phyloP scores from a whole-genome alignment of 2,329 filamentous ascomycete genomes.

The Amesomyces nigricolor region DNA sequence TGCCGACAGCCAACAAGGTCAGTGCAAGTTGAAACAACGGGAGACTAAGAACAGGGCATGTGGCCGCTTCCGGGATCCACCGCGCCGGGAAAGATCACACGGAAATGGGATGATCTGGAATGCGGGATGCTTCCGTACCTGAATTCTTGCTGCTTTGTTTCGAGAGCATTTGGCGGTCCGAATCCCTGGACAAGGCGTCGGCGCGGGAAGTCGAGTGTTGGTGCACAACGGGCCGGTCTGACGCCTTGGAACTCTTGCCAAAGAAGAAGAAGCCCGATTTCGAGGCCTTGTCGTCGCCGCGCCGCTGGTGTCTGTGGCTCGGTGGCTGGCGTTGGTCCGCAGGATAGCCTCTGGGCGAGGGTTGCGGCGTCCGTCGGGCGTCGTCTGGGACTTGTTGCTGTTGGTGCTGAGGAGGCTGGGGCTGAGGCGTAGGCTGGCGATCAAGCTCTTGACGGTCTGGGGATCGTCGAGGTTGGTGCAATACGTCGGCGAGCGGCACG shows the following conservation, averaged over 20 bases:
- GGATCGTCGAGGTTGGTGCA: constrained; percentile 19
- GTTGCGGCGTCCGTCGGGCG: constrained; percentile 14
- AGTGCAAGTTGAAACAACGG: constrained; percentile 20
- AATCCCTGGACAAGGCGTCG: constrained; percentile 36
- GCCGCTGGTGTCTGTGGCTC: constrained; percentile 33
- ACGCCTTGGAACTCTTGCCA: constrained; percentile 41
- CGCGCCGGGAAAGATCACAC: constrained; percentile 4
- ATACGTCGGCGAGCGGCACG: constrained; percentile 31
- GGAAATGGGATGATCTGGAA: not conserved
- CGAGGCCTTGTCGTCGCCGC: constrained; percentile 39
- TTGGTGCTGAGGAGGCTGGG: constrained; percentile 23
- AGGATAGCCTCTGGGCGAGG: constrained; percentile 17
- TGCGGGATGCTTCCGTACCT: constrained; percentile 26
- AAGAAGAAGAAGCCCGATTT: constrained; percentile 49
- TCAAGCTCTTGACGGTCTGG: constrained; percentile 20
- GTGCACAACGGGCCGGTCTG: constrained; percentile 32
- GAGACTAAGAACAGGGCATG: not conserved
- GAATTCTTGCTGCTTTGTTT: constrained; percentile 31
- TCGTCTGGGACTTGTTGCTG: constrained; percentile 24
- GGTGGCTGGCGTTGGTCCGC: constrained; percentile 27
- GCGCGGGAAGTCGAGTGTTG: constrained; percentile 35
- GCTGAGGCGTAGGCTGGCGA: constrained; percentile 13
- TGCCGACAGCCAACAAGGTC: constrained; percentile 18
- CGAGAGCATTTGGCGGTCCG: constrained; percentile 28
- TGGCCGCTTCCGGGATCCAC: constrained; percentile 1